phyloP scores from a whole-genome alignment of 2,329 filamentous ascomycete genomes.

The Helotiales sp. region DNA sequence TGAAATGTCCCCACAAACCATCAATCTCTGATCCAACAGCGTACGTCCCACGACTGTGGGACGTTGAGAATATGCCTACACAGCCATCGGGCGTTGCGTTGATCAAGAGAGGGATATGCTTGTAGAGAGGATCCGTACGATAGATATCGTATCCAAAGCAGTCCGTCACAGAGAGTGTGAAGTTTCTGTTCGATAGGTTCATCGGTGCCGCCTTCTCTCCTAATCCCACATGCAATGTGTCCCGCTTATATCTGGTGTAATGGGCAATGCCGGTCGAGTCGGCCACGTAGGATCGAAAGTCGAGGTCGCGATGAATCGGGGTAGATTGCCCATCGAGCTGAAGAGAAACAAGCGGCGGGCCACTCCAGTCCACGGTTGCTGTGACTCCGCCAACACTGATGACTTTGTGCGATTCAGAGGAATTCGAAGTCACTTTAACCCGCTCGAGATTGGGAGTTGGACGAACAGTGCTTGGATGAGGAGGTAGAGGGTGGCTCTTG shows the following conservation, averaged over 20 bases:
- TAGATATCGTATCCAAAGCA: constrained; percentile 76
- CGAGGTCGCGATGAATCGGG: constrained; percentile 65
- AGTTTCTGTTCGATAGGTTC: constrained; percentile 70
- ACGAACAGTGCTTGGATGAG: constrained; percentile 63
- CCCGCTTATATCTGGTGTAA: constrained; percentile 65
- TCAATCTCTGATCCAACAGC: constrained; percentile 75
- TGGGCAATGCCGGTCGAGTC: constrained; percentile 67
- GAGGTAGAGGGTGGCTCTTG: constrained; percentile 64
- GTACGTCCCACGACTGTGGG: constrained; percentile 67
- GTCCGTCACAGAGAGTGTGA: constrained; percentile 71
- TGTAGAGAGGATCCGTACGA: constrained; percentile 74
- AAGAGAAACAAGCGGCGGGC: constrained; percentile 62
- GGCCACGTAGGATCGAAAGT: constrained; percentile 67
- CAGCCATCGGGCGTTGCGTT: constrained; percentile 68
- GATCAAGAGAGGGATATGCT: constrained; percentile 75
- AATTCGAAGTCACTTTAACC: constrained; percentile 39
- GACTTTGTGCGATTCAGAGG: constrained; percentile 45
- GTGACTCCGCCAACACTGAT: constrained; percentile 55
- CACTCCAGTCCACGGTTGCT: constrained; percentile 63
- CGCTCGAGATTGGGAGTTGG: constrained; percentile 42
- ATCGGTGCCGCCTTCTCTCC: constrained; percentile 77
- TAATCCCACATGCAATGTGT: constrained; percentile 70
- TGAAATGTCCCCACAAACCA: constrained; percentile 76
- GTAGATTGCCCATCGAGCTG: constrained; percentile 54
- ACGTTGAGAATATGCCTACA: constrained; percentile 70